Conservation (phyloP, 1,139 yeast species). For the Torulaspora globosa region DNA sequence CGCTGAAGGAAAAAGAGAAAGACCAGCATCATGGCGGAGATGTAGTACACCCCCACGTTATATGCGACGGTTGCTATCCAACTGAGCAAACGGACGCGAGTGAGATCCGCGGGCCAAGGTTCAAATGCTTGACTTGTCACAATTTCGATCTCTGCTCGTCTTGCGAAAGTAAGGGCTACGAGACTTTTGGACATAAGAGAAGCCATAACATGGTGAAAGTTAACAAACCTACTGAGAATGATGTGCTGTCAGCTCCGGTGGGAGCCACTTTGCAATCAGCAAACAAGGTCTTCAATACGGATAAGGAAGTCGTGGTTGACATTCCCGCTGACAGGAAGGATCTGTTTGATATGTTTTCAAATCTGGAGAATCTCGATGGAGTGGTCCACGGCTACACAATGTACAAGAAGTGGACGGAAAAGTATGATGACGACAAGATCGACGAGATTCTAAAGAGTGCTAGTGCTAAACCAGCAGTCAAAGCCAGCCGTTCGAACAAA, state of each 20-base stretch:
- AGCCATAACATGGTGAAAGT: slow-evolving; percentile 37
- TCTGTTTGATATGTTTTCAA: slow-evolving; percentile 19
- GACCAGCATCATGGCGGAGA: not conserved
- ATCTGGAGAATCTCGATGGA: slow-evolving; percentile 13
- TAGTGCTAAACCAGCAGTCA: not conserved
- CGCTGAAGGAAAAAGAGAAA: slow-evolving; percentile 4
- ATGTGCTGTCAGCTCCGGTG: not conserved
- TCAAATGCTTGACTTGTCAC: slow-evolving; percentile 50
- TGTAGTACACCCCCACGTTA: slow-evolving; percentile 16
- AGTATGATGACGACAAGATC: slow-evolving; percentile 17
- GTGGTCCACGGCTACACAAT: slow-evolving; percentile 16
- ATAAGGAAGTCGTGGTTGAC: slow-evolving; percentile 19
- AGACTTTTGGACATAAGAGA: slow-evolving; percentile 27
- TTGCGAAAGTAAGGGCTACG: slow-evolving; percentile 42
- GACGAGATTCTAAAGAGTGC: slow-evolving; percentile 6
- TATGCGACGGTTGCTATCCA: slow-evolving; percentile 24
- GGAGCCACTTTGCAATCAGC: not conserved
- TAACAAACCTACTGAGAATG: slow-evolving; percentile 13
- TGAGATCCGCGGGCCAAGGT: slow-evolving; percentile 48
- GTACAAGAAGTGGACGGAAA: slow-evolving; percentile 15
- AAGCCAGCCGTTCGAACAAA: not conserved
- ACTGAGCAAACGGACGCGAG: slow-evolving; percentile 9
- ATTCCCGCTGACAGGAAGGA: slow-evolving; percentile 17
- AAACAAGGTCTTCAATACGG: slow-evolving; percentile 1
- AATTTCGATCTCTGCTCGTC: slow-evolving; percentile 55